Base-by-base conservation (phyloP, 2,329 filamentous ascomycete species). In the Dothideomycetes sp. region DNA sequence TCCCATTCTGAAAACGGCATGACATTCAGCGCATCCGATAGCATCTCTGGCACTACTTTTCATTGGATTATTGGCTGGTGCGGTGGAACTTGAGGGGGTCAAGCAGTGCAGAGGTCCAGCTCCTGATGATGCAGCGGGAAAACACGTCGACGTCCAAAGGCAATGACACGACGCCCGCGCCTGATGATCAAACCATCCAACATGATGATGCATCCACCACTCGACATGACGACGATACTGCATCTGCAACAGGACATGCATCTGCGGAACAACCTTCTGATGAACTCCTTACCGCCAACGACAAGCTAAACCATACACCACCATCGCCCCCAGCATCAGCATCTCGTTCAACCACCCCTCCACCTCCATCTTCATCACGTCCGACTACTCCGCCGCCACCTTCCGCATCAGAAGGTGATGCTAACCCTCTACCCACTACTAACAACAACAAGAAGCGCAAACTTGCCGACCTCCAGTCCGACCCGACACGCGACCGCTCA, bases 361-460 rank as follows among this genome's bases (percentile, higher is more conserved):
- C n/a, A 27, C 22, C 7, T 7, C 22, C 22, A 27, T 27, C 22
- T 7, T 7, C 22, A 27, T 27, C 22, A 27, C 22, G 7, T 7
- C 12, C 22, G 22, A 12, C 22, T 27, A n/a, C 38, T 40, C 31
- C 35, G 31, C 36, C 14, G 40, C 34, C 24, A 33, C 49, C 48
- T 29, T 18, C 43, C 49, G 34, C 37, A 37, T 37, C 41, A 11
- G 22, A 34, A 24, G n/a, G 37, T 2, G 31, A 19, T 14, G 34
- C 36, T 17, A 40, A n/a, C n/a, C n/a, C 36, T 27, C 27, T 32
- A n/a, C 19, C 32, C 4, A 15, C 39, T 2, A 16, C 36, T 2
- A 18, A 31, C 19, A 54, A 59, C 18, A 60, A 68, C 12, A 87
- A 87, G 61, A 76, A 81, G 56, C 78, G 77, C 46, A 77, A 77